A percentile compares a stretch with the other conserved stretches of the same genome.
phyloP scores from a whole-genome alignment of 2,329 filamentous ascomycete species.

The Paramyrothecium sp. region DNA sequence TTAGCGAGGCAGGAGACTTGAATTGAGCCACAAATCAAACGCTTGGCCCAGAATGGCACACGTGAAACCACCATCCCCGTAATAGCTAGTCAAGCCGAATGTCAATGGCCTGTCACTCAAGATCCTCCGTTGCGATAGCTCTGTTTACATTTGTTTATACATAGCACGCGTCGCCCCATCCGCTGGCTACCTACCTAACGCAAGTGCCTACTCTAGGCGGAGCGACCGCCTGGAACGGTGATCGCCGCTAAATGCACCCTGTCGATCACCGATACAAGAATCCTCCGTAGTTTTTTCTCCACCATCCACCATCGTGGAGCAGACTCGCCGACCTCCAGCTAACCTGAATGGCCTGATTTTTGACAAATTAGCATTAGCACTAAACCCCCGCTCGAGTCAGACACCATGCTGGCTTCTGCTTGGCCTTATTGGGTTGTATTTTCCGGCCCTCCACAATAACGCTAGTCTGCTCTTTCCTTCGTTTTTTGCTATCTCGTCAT shows the following conservation, averaged over 20 bases:
- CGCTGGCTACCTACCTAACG: too few relatives aligned
- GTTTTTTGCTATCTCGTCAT: not conserved
- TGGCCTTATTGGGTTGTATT: not conserved
- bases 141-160: too few relatives aligned
- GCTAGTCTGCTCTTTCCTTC: not conserved
- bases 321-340: not conserved
- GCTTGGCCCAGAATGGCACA: too few relatives aligned
- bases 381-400: not conserved
- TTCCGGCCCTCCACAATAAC: not conserved
- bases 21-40: too few relatives aligned
- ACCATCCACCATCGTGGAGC: not conserved
- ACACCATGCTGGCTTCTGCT: not conserved
- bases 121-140: too few relatives aligned
- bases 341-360: not conserved
- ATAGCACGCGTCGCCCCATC: too few relatives aligned
- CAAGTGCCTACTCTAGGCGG: too few relatives aligned
- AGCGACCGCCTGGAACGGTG: not conserved
- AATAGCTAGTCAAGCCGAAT: too few relatives aligned
- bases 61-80: too few relatives aligned
- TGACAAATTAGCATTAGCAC: not conserved
- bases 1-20: too few relatives aligned
- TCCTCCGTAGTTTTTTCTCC: not conserved
- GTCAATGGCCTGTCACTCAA: too few relatives aligned
- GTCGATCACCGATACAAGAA: not conserved
- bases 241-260: not conserved